Conservation (phyloP, 75 land plant genomes). For the Sequoiadendron giganteum region DNA sequence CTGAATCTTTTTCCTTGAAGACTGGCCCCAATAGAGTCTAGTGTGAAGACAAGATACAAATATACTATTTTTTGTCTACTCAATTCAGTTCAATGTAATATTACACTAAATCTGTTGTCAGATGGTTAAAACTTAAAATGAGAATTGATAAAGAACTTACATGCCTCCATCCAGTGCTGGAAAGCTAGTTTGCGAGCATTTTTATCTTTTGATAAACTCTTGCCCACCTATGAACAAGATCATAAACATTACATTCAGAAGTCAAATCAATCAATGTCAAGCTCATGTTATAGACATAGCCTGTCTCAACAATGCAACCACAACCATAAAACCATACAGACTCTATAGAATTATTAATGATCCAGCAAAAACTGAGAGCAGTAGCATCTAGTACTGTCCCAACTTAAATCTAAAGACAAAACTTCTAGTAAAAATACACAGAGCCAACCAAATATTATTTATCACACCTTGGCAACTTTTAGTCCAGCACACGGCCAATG, state of each 20-base stretch:
- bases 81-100: neutral
- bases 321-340: too few relatives aligned
- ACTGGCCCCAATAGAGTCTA: neutral
- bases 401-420: too few relatives aligned
- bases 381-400: too few relatives aligned
- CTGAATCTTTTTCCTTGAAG: neutral
- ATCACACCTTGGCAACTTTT: too few relatives aligned
- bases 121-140: neutral
- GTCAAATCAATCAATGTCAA: too few relatives aligned
- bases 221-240: constrained; percentile 58
- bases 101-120: neutral
- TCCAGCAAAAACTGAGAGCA: too few relatives aligned
- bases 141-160: constrained; percentile 34
- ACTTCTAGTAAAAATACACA: too few relatives aligned
- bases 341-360: neutral
- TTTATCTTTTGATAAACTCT: constrained; percentile 69
- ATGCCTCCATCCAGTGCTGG: constrained; percentile 98
- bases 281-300: too few relatives aligned
- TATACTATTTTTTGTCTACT: neutral
- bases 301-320: too few relatives aligned
- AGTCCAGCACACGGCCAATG: too few relatives aligned
- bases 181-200: constrained; percentile 84
- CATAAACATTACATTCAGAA: too few relatives aligned
- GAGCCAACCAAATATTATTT: too few relatives aligned
- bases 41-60: neutral